Evolutionary conservation across 2,329 filamentous ascomycete species (phyloP).

Genomic region (Fusarium sp.): DNA sequence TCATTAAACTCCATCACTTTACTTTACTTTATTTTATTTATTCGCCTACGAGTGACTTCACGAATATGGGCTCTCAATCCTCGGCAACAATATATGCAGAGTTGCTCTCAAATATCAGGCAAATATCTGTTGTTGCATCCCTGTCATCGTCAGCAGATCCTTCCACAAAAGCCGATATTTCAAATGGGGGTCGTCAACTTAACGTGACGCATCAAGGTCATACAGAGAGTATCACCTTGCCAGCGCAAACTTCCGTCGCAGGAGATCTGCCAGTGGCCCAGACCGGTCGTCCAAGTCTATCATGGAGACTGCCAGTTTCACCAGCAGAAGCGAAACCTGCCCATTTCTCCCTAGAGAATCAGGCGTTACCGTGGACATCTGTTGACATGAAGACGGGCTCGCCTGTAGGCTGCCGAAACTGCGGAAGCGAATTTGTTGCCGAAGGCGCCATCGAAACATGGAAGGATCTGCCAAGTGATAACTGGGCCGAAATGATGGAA

Average conservation of each 20-base stretch:
- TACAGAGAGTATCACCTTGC: slow-evolving; percentile 54
- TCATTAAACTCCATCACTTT: background rate
- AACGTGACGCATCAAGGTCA: slow-evolving; percentile 60
- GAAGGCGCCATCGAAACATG: slow-evolving; percentile 64
- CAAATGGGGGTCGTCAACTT: slow-evolving; percentile 58
- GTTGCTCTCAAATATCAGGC: slow-evolving; percentile 71
- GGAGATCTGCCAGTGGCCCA: slow-evolving; percentile 54
- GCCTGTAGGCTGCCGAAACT: slow-evolving; percentile 57
- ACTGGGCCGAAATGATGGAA: slow-evolving; percentile 99
- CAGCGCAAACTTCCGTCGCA: slow-evolving; percentile 52
- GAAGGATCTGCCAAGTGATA: slow-evolving; percentile 95
- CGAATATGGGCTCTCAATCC: slow-evolving; percentile 29
- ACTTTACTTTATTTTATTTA: background rate
- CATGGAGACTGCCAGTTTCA: slow-evolving; percentile 65
- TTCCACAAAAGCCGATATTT: slow-evolving; percentile 58
- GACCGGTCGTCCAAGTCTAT: slow-evolving; percentile 50
- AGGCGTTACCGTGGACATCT: slow-evolving; percentile 67
- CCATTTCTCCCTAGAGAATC: slow-evolving; percentile 50
- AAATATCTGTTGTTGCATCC: slow-evolving; percentile 68
- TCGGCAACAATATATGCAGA: slow-evolving; percentile 69
- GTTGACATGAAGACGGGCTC: slow-evolving; percentile 56
- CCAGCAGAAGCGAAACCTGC: slow-evolving; percentile 37
- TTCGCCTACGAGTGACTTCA: background rate
- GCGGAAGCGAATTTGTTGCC: slow-evolving; percentile 53
- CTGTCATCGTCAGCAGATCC: slow-evolving; percentile 57